Evolutionary conservation across 257 asterid species (phyloP), one percentile per base, ranked within the genome.

Genomic region (Schizonepeta tenuifolia): DNA sequence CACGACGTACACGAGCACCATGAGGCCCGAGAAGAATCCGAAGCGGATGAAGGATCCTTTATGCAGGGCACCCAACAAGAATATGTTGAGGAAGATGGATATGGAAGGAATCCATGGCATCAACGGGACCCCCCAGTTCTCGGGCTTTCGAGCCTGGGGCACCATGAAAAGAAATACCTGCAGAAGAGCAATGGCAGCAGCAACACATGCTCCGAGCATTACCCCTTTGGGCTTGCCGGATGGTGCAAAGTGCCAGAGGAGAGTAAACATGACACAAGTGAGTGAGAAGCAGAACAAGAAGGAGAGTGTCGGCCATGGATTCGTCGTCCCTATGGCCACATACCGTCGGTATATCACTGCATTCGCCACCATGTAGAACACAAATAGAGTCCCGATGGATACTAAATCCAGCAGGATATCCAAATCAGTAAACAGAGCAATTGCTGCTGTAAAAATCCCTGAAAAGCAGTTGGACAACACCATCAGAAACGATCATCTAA

Each of bases 101-200:
- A 82, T 28, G 66, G 94, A 88, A 55, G 99, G 99, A 20, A 90
- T 83, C 99, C 99, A 95, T 18, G 99, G 99, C 99, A 95, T 92
- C 61, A 92, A 26, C 0, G 98, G 99, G 71, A 95, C 98, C 28
- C 99, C 98, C 99, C 99, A 95, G 28, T 83, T 80, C 81, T 90
- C 93, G 0, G 99, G 99, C 78, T 82, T 86, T 18, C 85, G 83
- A 3, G 87, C 92, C 70, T 88, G 93, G 0, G 95, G 90, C 59
- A 95, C 93, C 93, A 78, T 81, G 77, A 61, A 72, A 64, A 81
- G 80, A 83, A 90, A 91, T 18, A 91, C 33, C n/a, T 82, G 87
- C 43, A 90, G 53, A 1, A 87, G 59, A 0, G 85, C 89, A 0
- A 88, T 73, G 0, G 96, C 89, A 5, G 84, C 70, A 46, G 87